Evolutionary conservation across 2,329 filamentous ascomycete species (phyloP).

Genomic region (Boeremia exigua): DNA sequence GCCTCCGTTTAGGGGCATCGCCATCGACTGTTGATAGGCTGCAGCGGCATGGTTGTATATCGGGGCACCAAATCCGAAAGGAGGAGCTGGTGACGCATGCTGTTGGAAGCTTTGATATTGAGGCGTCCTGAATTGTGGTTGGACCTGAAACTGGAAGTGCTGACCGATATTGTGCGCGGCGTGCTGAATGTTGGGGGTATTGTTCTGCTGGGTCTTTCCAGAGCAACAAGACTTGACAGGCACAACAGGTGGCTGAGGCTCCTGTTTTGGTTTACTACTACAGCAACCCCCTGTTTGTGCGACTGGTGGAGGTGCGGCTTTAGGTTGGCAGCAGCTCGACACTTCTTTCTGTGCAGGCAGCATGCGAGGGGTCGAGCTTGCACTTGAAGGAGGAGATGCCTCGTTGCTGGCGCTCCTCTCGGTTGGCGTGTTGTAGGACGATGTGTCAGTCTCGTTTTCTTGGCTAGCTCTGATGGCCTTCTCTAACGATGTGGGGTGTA

Average conservation of each 20-base stretch:
- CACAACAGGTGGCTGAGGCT: constrained; percentile 18
- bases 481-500: constrained; percentile 40
- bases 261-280: constrained; percentile 30
- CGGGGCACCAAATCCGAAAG: constrained; percentile 40
- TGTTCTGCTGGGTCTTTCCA: constrained; percentile 23
- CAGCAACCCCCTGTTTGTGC: constrained; percentile 37
- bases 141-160: constrained; percentile 29
- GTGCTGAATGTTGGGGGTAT: constrained; percentile 9
- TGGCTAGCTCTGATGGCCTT: constrained; percentile 44
- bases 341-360: constrained; percentile 33
- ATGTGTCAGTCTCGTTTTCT: constrained; percentile 40
- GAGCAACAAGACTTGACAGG: constrained; percentile 44
- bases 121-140: constrained; percentile 28
- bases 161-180: constrained; percentile 21
- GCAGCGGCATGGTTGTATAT: constrained; percentile 45
- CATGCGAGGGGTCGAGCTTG: constrained; percentile 47
- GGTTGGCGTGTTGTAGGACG: constrained; percentile 42
- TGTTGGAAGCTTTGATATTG: constrained; percentile 30
- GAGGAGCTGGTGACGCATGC: constrained; percentile 22
- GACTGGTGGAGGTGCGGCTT: constrained; percentile 22
- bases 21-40: constrained; percentile 39
- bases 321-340: constrained; percentile 44
- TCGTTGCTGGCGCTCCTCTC: constrained; percentile 42
- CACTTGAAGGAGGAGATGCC: constrained; percentile 43
- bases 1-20: constrained; percentile 39